Conservation (phyloP, 1,284 basidiomycete genomes). For the Rhodotorula sp. region DNA sequence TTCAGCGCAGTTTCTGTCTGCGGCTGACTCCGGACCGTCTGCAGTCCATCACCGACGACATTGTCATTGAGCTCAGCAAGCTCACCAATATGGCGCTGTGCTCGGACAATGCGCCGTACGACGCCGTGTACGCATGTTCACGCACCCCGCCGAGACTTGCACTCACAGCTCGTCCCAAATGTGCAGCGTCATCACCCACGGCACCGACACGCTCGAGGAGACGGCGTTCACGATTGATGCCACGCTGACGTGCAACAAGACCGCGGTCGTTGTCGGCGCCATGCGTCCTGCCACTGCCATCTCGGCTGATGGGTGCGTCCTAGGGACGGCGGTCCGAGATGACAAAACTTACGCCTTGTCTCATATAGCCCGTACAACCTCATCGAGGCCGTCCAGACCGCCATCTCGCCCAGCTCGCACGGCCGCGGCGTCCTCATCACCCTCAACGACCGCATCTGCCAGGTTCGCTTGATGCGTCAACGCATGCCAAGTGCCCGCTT, state of each 20-base stretch:
- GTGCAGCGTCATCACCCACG: background rate
- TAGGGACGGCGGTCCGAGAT: background rate
- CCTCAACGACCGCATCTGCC: conserved; percentile 48
- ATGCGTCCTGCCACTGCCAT: conserved; percentile 50
- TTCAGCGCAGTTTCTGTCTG: background rate
- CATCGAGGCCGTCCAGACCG: conserved; percentile 46
- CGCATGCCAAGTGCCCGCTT: background rate
- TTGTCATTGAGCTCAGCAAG: conserved; percentile 43
- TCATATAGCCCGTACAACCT: conserved; percentile 48
- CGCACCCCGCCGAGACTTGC: too few relatives aligned
- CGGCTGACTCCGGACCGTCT: too few relatives aligned
- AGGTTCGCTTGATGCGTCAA: background rate
- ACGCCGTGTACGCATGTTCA: conserved; percentile 10
- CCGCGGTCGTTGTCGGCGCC: conserved; percentile 49
- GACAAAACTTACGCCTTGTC: too few relatives aligned
- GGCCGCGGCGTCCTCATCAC: conserved; percentile 47
- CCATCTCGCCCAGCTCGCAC: conserved; percentile 38
- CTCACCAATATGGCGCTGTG: conserved; percentile 46
- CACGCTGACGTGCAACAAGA: conserved; percentile 44
- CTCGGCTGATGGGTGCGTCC: conserved; percentile 24
- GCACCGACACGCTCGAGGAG: conserved; percentile 49
- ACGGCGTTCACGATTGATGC: conserved; percentile 46
- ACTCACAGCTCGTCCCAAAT: too few relatives aligned
- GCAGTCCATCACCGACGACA: conserved; percentile 40
- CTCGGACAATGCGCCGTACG: conserved; percentile 38